Percentiles rank a stretch among this genome's conserved stretches.
phyloP scores from a whole-genome alignment of 331 rosid genomes.

The Quercus lobata region DNA sequence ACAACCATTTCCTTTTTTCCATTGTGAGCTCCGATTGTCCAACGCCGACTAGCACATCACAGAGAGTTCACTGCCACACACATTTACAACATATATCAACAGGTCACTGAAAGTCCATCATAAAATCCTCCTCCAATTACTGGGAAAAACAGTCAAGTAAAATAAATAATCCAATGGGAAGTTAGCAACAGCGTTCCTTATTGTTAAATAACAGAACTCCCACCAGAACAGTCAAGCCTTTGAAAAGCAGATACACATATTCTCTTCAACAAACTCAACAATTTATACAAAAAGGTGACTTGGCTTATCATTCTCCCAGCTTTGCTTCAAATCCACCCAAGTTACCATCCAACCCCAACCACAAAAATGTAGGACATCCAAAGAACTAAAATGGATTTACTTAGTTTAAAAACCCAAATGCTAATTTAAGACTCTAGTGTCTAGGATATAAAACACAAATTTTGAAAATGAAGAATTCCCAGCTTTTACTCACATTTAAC shows the following conservation, averaged over 20 bases:
- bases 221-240: constrained; percentile 21
- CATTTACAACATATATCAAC: constrained; percentile 5
- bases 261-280: constrained; percentile 19
- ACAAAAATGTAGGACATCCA: background rate
- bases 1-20: constrained; percentile 83
- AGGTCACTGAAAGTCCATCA: constrained; percentile 17
- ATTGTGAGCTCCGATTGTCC: constrained; percentile 31
- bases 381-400: constrained; percentile 3
- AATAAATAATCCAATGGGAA: constrained; percentile 7
- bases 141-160: background rate
- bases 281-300: constrained; percentile 10
- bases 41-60: constrained; percentile 32
- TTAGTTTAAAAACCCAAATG: background rate
- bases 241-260: constrained; percentile 16
- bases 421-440: background rate
- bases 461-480: constrained; percentile 1
- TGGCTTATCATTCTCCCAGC: constrained; percentile 33
- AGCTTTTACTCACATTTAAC: constrained; percentile 4
- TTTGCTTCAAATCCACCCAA: constrained; percentile 43
- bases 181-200: background rate
- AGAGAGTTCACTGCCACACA: constrained; percentile 38
- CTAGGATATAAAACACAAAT: background rate
- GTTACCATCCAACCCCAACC: constrained; percentile 21
- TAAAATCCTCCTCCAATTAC: background rate
- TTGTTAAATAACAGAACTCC: constrained; percentile 17